phyloP scores from a whole-genome alignment of 805 yeast species.

The Saturnispora diversa region DNA sequence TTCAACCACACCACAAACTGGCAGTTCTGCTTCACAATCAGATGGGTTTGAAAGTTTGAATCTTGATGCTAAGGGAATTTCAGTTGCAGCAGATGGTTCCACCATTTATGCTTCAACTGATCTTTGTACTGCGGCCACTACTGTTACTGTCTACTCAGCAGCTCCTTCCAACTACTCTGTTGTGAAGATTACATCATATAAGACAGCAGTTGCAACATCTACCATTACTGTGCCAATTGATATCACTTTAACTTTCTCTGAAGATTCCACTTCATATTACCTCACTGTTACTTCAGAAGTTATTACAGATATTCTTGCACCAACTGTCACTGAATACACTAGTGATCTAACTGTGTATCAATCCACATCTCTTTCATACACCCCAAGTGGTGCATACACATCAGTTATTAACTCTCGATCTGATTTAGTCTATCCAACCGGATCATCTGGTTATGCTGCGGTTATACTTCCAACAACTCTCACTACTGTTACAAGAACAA shows the following conservation, averaged over 20 bases:
- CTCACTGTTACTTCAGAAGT: slow-evolving; percentile 26
- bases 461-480: slow-evolving; percentile 12
- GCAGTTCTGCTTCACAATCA: neutral
- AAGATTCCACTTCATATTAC: slow-evolving; percentile 25
- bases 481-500: slow-evolving; percentile 6
- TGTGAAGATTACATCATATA: slow-evolving; percentile 1
- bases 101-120: slow-evolving; percentile 9
- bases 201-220: slow-evolving; percentile 10
- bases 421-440: slow-evolving; percentile 5
- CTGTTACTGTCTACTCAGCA: slow-evolving; percentile 4
- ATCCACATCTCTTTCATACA: slow-evolving; percentile 11
- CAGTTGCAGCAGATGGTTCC: slow-evolving; percentile 4
- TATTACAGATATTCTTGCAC: slow-evolving; percentile 18
- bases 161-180: slow-evolving; percentile 10
- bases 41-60: neutral
- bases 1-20: neutral
- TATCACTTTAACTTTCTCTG: slow-evolving; percentile 27
- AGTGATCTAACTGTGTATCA: slow-evolving; percentile 10
- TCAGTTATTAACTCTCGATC: slow-evolving; percentile 4
- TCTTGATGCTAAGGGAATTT: neutral
- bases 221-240: slow-evolving; percentile 29
- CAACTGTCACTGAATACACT: neutral
- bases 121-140: slow-evolving; percentile 8
- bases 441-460: slow-evolving; percentile 6
- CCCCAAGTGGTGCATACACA: slow-evolving; percentile 15